Evolutionary conservation across 2,329 filamentous ascomycete species (phyloP), one percentile per base, ranked within the genome.

Genomic region (Verticillium albo-atrum): DNA sequence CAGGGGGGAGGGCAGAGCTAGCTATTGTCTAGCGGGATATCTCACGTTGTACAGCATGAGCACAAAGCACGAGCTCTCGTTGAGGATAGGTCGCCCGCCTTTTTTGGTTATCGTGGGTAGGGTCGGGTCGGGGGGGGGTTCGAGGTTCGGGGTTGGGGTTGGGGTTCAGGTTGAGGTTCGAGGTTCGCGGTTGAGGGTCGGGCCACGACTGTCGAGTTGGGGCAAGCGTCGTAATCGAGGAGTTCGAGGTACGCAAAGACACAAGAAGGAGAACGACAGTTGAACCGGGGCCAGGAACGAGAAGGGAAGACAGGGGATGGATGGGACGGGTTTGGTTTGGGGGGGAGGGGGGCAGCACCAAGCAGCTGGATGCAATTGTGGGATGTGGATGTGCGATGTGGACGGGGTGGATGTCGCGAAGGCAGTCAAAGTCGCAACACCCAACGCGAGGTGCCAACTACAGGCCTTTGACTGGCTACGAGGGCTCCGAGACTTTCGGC

Each of bases 71-170:
- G 37, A 47, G 37, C n/a, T 47, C 34, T 37, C 25, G 37, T 47
- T 47, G 37, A 23, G 37, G n/a, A 25, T 47, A 47, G 20, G 37
- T 47, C 25, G 37, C 34, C 34, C n/a, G n/a, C 35, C 15, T 20
- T 17, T 42, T 47, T 25, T 23, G 7, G 37, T 47, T 47, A 25
- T 47, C 37, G n/a, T 47, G 37, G 37, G 37, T 23, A 23, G n/a
- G n/a, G 37, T 7, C 37, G 20, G n/a, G 20, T 47, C 35, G 15
- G n/a, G 37, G n/a, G 37, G n/a, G 37, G 37, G 20, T 47, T 47
- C 72, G 5, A 74, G 65, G 2, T 62, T 37, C 47, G 74, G 63
- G 4, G 67, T 69, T n/a, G n/a, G n/a, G n/a, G n/a, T n/a, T n/a
- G n/a, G n/a, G n/a, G n/a, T n/a, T n/a, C n/a, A n/a, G n/a, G n/a